These are phyloP conservation scores for Juglanconis juglandina DNA, from an alignment of 2,329 filamentous ascomycete genomes.

Conservation along the genomic window DNA sequence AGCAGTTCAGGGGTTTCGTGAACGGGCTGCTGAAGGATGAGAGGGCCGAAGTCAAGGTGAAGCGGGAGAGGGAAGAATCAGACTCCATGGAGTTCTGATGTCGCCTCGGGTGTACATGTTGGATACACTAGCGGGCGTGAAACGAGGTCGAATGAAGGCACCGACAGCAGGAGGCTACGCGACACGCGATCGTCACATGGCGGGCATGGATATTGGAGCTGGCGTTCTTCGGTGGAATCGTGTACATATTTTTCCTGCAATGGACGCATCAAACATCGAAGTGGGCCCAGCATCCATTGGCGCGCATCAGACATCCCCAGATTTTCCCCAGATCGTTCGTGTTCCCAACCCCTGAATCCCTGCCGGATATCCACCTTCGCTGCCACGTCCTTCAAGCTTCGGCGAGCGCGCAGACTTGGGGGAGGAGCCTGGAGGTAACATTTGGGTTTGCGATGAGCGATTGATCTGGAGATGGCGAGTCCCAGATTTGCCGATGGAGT, in stretches of 20 bases:
- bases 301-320: slow-evolving; percentile 15
- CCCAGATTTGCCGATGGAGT: too few relatives aligned
- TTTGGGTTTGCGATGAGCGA: not conserved
- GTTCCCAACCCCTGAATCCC: slow-evolving; percentile 8
- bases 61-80: slow-evolving; percentile 53
- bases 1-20: slow-evolving; percentile 83
- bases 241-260: slow-evolving; percentile 15
- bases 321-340: slow-evolving; percentile 14
- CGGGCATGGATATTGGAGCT: not conserved
- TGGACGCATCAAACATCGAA: slow-evolving; percentile 1
- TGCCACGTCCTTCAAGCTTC: slow-evolving; percentile 12
- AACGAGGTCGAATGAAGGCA: not conserved
- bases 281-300: slow-evolving; percentile 11
- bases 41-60: slow-evolving; percentile 47
- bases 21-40: slow-evolving; percentile 74
- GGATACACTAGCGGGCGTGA: not conserved
- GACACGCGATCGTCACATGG: not conserved
- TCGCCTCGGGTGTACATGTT: not conserved
- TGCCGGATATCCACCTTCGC: not conserved
- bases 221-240: slow-evolving; percentile 12
- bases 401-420: not conserved
- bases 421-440: not conserved
- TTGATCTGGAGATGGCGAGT: not conserved
- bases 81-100: slow-evolving; percentile 52
- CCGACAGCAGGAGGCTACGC: not conserved